phyloP scores from a whole-genome alignment of 2,329 filamentous ascomycete species.

The Torrubiella hemipterigena region DNA sequence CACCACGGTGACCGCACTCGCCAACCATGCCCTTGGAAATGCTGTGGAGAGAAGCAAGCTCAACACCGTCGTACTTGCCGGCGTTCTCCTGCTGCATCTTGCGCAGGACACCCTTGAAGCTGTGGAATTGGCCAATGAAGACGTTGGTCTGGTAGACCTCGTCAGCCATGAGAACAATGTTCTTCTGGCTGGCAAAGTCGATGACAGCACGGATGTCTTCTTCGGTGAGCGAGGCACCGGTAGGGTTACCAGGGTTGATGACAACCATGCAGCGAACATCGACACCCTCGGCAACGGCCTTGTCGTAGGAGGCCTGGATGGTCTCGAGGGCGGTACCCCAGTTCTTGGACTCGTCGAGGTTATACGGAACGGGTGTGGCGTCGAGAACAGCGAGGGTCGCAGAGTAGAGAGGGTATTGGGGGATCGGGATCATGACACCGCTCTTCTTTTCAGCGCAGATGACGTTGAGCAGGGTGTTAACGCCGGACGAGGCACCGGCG shows the following conservation, averaged over 20 bases:
- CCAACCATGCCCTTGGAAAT: constrained; percentile 98
- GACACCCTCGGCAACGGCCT: constrained; percentile 64
- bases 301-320: constrained; percentile 61
- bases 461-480: constrained; percentile 84
- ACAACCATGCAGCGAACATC: constrained; percentile 90
- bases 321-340: constrained; percentile 83
- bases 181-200: constrained; percentile 73
- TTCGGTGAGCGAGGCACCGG: constrained; percentile 71
- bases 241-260: constrained; percentile 98
- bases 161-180: constrained; percentile 83
- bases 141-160: constrained; percentile 99
- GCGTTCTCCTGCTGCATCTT: constrained; percentile 64
- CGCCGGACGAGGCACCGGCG: constrained; percentile 82
- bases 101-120: constrained; percentile 84
- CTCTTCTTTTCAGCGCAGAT: constrained; percentile 68
- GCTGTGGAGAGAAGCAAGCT: constrained; percentile 86
- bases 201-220: constrained; percentile 76
- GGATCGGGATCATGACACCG: constrained; percentile 87
- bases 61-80: constrained; percentile 70
- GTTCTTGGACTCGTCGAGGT: constrained; percentile 71
- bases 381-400: constrained; percentile 80
- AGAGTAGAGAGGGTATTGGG: constrained; percentile 96
- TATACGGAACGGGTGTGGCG: constrained; percentile 82
- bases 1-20: constrained; percentile 94
- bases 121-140: constrained; percentile 86